phyloP scores from a whole-genome alignment of 164 flowering plant genomes.

The Houttuynia cordata region DNA sequence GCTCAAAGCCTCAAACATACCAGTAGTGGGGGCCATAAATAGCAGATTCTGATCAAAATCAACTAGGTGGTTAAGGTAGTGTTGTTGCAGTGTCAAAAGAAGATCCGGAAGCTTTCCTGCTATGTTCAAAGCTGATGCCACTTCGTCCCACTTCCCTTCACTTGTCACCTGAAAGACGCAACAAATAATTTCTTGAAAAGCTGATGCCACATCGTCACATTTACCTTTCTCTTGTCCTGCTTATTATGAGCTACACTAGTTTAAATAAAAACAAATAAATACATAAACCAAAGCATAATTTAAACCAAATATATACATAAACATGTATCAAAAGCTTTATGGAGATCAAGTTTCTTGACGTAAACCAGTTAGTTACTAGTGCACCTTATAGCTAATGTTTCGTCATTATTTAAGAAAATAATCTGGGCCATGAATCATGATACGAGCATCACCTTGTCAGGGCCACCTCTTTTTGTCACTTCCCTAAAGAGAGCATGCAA shows the following conservation, averaged over 20 bases:
- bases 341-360: too few species aligned
- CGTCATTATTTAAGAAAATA: too few species aligned
- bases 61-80: background rate
- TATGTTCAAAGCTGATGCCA: slow-evolving; percentile 20
- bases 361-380: too few species aligned
- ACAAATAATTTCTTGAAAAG: background rate
- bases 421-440: background rate
- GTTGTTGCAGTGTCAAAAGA: background rate
- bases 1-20: background rate
- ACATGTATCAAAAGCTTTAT: too few species aligned
- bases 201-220: too few species aligned
- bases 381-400: too few species aligned
- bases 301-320: too few species aligned
- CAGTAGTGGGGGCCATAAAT: background rate
- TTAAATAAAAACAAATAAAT: too few species aligned
- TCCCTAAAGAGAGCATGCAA: background rate
- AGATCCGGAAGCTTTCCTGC: slow-evolving; percentile 1
- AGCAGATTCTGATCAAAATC: background rate
- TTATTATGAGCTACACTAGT: background rate
- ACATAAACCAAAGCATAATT: too few species aligned
- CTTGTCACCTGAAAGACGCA: slow-evolving; percentile 20
- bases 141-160: slow-evolving; percentile 27
- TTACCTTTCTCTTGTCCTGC: too few species aligned
- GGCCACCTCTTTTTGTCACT: background rate
- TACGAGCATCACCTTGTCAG: background rate